Evolutionary conservation across 2,329 filamentous ascomycete genomes (phyloP).

Genomic region (Aspergillus fijiensis): DNA sequence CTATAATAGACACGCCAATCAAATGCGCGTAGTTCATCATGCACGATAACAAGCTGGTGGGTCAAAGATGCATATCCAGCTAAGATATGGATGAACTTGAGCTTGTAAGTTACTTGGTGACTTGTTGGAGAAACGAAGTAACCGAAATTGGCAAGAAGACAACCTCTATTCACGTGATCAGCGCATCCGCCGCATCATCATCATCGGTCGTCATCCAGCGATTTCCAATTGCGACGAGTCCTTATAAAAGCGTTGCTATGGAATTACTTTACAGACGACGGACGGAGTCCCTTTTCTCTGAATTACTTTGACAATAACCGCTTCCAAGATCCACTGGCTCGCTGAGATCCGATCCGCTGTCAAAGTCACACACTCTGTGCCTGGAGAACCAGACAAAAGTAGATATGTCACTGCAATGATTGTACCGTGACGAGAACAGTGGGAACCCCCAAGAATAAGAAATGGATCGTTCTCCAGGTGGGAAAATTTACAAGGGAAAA

Average conservation of each 20-base stretch:
- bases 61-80: no score
- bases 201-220: not conserved
- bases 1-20: no score
- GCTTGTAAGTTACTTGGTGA: no score
- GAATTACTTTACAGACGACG: not conserved
- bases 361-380: not conserved
- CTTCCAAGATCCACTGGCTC: not conserved
- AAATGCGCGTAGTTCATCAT: no score
- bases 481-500: not conserved
- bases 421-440: not conserved
- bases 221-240: not conserved
- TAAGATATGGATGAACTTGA: no score
- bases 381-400: not conserved
- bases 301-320: not conserved
- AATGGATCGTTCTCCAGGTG: not conserved
- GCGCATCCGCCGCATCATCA: not conserved
- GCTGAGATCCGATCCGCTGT: not conserved
- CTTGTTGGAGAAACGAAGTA: not conserved
- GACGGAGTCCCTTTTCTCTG: not conserved
- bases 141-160: not conserved
- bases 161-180: not conserved
- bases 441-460: no score
- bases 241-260: not conserved
- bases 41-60: no score
- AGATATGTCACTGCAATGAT: not conserved